Evolutionary conservation across 805 yeast species (phyloP), one percentile per base, ranked within the genome.

Genomic region (Sporopachydermia quercuum): DNA sequence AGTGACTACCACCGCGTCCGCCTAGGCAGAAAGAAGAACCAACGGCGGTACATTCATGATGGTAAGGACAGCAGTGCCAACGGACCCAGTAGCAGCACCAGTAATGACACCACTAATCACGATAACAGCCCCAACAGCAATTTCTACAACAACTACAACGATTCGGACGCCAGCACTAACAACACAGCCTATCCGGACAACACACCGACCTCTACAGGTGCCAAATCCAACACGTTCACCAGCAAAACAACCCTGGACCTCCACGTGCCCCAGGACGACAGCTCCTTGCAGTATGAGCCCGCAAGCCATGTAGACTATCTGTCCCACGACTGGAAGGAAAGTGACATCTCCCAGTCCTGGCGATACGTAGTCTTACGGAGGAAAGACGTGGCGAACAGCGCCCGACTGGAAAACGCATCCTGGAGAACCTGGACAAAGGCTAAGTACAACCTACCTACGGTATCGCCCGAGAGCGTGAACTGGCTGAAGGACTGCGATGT

Each of bases 401-500:
- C 82, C 5, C 63, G 94, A 37, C 62, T 82, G 36, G 87, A 82
- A 52, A 82, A 82, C 51, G 89, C 95, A 13, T 69, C 83, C 38
- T 89, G 96, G 96, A 70, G 97, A 53, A 85, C 94, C 15, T 89
- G 96, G 96, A 80, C 89, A 11, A 86, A 87, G 59, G 68, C 82
- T 39, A 71, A 79, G 48, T 69, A 71, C 47, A 65, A 74, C 18
- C 58, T 77, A 37, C 55, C 62, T 18, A 91, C 98, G 0, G 83
- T 89, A 4, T 75, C 87, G 15, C 98, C 99, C 1, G 93, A 85
- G 51, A 71, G 74, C 30, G 82, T 91, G 37, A 89, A 91, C 57
- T 91, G 99, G 99, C 76, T 85, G 36, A 91, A 93, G 60, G 99
- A 91, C 51, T 78, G 80, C 43, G 99, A 91, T 57, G 96, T 91